Evolutionary conservation across 106 monocot genomes (phyloP), one percentile per base, ranked within the genome.

Genomic region (Xerophyta viscosa): DNA sequence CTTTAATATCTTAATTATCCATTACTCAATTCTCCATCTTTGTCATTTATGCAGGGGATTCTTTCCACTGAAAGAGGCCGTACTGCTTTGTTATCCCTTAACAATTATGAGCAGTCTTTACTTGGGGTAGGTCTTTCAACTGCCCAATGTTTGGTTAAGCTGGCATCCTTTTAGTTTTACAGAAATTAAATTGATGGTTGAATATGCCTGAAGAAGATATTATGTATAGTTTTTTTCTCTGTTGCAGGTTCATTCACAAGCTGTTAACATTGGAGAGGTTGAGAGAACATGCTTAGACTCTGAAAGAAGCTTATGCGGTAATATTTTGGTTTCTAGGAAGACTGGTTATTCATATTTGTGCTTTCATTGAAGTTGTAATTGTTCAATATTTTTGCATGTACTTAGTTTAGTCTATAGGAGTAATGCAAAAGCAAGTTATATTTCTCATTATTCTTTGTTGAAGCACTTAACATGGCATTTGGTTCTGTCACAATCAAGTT

Each of bases 51-150:
- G n/a, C 68, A 96, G 94, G 94, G 84, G 10, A 79, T 96, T 76
- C 88, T 96, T 62, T 96, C 94, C 13, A 96, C 94, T 44, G 84
- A 81, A 33, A 75, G 60, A 63, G 94, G 94, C 24, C 84, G 84
- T 15, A 17, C 48, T 68, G 77, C 68, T 51, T 56, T 96, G 45
- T 24, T 41, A 31, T 63, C 58, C 21, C 68, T 96, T 45, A 63
- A 67, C 70, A 60, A 65, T 15, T 77, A 72, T 55, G 94, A 96
- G 27, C 76, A 43, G 51, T 85, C 94, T 25, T 53, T 96, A 60
- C 29, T 96, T 62, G 57, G 22, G 69, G 94, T 96, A 79, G 57
- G 50, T 50, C 25, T 61, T 14, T 15, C 12, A 20, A 24, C 12
- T 50, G 13, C 27, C 2, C 27, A 5, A 2, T 8, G 21, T 15